Base-by-base conservation (phyloP, 495 filamentous ascomycete species). In the Xylona heveae region DNA sequence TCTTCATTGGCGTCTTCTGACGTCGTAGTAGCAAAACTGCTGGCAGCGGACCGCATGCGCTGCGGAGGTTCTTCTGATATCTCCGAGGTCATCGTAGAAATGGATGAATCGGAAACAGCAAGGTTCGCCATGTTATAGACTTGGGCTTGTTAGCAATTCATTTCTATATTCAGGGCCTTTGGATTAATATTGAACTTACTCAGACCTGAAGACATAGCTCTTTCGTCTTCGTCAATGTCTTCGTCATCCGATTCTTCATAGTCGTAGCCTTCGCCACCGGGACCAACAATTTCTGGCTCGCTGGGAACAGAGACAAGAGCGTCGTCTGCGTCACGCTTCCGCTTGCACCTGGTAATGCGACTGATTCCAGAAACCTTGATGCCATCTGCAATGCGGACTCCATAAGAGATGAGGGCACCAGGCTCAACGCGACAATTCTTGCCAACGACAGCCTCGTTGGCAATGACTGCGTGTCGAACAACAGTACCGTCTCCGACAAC, bases 321-420 rank as follows among this genome's bases (percentile, higher is more conserved):
- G 21, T 42, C 55, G 34, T 17, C 54, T 46, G 36, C 52, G 24
- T 61, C 50, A 6, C 50, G 48, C 37, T 56, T 62, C 17, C 55
- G 47, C 28, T 60, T 62, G 5, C 60, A 51, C 31, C 54, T 57
- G 8, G 68, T 71, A 28, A 81, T 66, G 24, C 64, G 59, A 34
- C 53, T 58, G 3, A 55, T 55, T 8, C 53, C 57, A 19, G 43
- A 49, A 24, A 78, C 50, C 1, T 48, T 61, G 4, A 71, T 52
- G 2, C 60, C 59, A 24, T 78, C 64, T 34, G 65, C 59, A 36
- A 99, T 62, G 10, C 58, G 62, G 4, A 88, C 82, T 2, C 73
- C 68, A 39, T 65, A 85, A 0, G 82, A 92, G 14, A 99, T 49
- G 15, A 95, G 61, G 17, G 75, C 69, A 12, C 82, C 88, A 4